Conservation (phyloP, 2,329 filamentous ascomycete genomes). For the Bipolaris cookei region DNA sequence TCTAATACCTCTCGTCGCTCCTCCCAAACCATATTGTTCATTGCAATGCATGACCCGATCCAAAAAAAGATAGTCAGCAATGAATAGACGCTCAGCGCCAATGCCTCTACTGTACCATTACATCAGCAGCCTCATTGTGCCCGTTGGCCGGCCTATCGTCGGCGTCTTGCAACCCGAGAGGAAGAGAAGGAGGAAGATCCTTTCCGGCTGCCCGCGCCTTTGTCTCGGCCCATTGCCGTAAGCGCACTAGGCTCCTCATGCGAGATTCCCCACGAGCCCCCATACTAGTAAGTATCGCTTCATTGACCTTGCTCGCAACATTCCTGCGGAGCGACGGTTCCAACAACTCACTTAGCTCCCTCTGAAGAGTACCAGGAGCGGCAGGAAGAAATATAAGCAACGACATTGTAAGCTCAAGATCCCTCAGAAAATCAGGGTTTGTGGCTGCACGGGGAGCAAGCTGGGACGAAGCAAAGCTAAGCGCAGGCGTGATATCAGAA, state of each 20-base stretch:
- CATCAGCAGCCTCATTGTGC: slow-evolving; percentile 45
- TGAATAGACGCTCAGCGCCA: background rate
- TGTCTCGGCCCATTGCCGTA: slow-evolving; percentile 84
- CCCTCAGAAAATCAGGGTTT: slow-evolving; percentile 79
- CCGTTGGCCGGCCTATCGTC: slow-evolving; percentile 32
- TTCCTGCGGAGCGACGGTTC: slow-evolving; percentile 78
- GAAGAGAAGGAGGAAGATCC: slow-evolving; percentile 50
- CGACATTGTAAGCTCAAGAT: slow-evolving; percentile 91
- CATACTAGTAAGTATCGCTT: slow-evolving; percentile 79
- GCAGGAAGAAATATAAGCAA: slow-evolving; percentile 81
- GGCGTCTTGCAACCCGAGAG: slow-evolving; percentile 51
- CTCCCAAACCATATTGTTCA: background rate
- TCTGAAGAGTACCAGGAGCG: slow-evolving; percentile 69
- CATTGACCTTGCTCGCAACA: slow-evolving; percentile 89
- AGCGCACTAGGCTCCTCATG: slow-evolving; percentile 78
- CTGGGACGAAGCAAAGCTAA: slow-evolving; percentile 86
- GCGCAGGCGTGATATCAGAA: slow-evolving; percentile 77
- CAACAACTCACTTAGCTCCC: slow-evolving; percentile 76
- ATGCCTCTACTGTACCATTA: slow-evolving; percentile 40
- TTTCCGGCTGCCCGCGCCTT: slow-evolving; percentile 57
- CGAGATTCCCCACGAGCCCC: slow-evolving; percentile 78
- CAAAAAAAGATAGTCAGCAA: background rate
- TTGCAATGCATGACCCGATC: background rate
- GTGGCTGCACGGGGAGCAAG: slow-evolving; percentile 86
- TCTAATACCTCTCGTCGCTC: background rate